Conservation (phyloP, 768 basidiomycete genomes). For the Leucosporidium scottii region DNA sequence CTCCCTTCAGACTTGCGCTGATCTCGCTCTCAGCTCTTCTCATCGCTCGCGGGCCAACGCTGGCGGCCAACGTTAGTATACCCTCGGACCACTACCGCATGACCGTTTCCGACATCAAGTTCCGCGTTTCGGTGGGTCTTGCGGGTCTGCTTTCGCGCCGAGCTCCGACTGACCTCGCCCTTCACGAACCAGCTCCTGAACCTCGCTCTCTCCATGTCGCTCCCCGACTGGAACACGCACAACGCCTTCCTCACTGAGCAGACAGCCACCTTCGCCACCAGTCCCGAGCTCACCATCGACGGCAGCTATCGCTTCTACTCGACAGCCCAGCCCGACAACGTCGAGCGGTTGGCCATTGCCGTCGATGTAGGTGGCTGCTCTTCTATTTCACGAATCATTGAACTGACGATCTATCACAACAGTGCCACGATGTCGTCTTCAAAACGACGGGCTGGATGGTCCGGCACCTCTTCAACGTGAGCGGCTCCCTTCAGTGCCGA, state of each 20-base stretch:
- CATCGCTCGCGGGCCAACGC: slow-evolving; percentile 54
- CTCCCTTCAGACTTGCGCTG: slow-evolving; percentile 9
- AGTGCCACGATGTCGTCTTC: slow-evolving; percentile 56
- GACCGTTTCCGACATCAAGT: slow-evolving; percentile 59
- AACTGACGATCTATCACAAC: slow-evolving; percentile 13
- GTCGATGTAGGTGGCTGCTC: slow-evolving; percentile 50
- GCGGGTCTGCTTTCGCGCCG: not conserved
- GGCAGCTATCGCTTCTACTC: slow-evolving; percentile 71
- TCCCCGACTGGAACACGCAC: slow-evolving; percentile 87
- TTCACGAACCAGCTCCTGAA: slow-evolving; percentile 41
- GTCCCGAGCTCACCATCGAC: slow-evolving; percentile 53
- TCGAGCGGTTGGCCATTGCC: slow-evolving; percentile 68
- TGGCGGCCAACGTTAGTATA: slow-evolving; percentile 54
- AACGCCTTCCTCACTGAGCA: slow-evolving; percentile 58
- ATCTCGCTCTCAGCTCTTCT: slow-evolving; percentile 57
- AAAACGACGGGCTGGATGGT: slow-evolving; percentile 80
- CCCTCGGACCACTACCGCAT: slow-evolving; percentile 68
- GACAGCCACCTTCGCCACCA: slow-evolving; percentile 57
- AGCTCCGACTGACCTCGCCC: slow-evolving; percentile 40
- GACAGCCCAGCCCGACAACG: slow-evolving; percentile 58
- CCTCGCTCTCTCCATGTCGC: slow-evolving; percentile 53
- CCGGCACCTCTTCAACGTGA: slow-evolving; percentile 76
- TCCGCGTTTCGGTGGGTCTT: slow-evolving; percentile 50
- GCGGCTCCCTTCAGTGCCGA: slow-evolving; percentile 32
- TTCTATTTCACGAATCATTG: not conserved